Evolutionary conservation across 2,329 filamentous ascomycete species (phyloP).

Genomic region (Ophiostoma populinum): DNA sequence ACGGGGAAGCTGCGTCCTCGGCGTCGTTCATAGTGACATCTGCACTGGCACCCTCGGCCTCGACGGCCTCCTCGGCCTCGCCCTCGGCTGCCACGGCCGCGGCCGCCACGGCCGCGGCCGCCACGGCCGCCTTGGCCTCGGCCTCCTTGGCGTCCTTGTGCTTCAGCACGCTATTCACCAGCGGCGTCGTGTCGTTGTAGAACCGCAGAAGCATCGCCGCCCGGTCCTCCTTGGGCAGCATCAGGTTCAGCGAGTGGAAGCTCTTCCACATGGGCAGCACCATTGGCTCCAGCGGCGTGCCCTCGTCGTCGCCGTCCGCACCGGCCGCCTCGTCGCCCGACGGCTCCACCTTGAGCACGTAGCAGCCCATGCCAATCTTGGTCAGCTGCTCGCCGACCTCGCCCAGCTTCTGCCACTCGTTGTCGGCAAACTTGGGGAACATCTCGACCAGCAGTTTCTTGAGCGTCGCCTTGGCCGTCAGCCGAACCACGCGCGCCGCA

Average conservation of each 20-base stretch:
- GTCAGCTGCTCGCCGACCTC: slow-evolving; percentile 76
- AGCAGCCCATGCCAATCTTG: slow-evolving; percentile 78
- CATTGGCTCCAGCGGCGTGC: slow-evolving; percentile 46
- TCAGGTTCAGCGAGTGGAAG: slow-evolving; percentile 79
- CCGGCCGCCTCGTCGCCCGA: slow-evolving; percentile 1
- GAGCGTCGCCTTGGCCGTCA: slow-evolving; percentile 65
- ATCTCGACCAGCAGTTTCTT: slow-evolving; percentile 77
- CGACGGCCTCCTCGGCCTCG: slow-evolving; percentile 2
- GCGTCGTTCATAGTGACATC: too few relatives aligned
- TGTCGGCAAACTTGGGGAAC: slow-evolving; percentile 75
- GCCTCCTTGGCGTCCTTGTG: slow-evolving; percentile 14
- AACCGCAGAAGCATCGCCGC: slow-evolving; percentile 80
- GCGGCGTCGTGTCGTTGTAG: slow-evolving; percentile 74
- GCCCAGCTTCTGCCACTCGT: slow-evolving; percentile 57
- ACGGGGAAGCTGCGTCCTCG: slow-evolving; percentile 11
- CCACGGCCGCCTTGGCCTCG: slow-evolving; percentile 1
- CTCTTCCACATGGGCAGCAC: slow-evolving; percentile 90
- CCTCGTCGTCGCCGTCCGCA: slow-evolving; percentile 1
- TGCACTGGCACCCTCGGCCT: too few relatives aligned
- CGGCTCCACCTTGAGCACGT: slow-evolving; percentile 69
- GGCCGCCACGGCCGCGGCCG: slow-evolving; percentile 4
- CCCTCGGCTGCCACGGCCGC: slow-evolving; percentile 3
- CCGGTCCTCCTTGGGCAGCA: slow-evolving; percentile 95
- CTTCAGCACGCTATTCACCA: slow-evolving; percentile 51
- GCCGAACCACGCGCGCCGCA: slow-evolving; percentile 52